These are phyloP conservation scores for Erythrophleum ivorense DNA, from an alignment of 331 rosid genomes.

Conservation along the genomic window DNA sequence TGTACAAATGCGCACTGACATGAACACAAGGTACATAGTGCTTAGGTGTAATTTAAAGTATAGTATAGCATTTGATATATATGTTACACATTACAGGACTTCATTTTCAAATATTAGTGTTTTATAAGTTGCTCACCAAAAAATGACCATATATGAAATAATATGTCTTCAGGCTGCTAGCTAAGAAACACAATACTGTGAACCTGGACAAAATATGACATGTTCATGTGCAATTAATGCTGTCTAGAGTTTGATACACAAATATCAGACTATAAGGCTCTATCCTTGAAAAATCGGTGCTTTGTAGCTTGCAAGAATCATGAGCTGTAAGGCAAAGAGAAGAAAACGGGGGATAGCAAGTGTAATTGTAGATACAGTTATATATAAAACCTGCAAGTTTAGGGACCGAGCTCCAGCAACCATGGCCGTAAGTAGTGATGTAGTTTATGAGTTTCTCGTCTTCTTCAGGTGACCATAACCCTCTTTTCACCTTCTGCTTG, in stretches of 20 bases:
- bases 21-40: not conserved
- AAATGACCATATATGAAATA: not conserved
- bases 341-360: not conserved
- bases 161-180: not conserved
- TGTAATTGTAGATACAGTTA: not conserved
- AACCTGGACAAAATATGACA: not conserved
- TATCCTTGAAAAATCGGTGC: too few relatives aligned
- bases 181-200: not conserved
- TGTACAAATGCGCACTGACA: too few relatives aligned
- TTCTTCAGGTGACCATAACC: slow-evolving; percentile 98
- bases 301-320: not conserved
- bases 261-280: not conserved
- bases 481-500: slow-evolving; percentile 98
- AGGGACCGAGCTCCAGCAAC: slow-evolving; percentile 99
- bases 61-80: not conserved
- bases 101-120: not conserved
- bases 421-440: slow-evolving; percentile 88
- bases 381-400: slow-evolving; percentile 75
- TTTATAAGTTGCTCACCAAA: not conserved
- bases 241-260: too few relatives aligned
- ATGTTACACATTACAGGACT: not conserved
- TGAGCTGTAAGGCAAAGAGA: slow-evolving; percentile 5
- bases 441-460: slow-evolving; percentile 93
- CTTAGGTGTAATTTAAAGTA: not conserved
- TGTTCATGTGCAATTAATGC: too few relatives aligned